Conservation (phyloP, 2,329 filamentous ascomycete genomes). For the Curvularia sp. region DNA sequence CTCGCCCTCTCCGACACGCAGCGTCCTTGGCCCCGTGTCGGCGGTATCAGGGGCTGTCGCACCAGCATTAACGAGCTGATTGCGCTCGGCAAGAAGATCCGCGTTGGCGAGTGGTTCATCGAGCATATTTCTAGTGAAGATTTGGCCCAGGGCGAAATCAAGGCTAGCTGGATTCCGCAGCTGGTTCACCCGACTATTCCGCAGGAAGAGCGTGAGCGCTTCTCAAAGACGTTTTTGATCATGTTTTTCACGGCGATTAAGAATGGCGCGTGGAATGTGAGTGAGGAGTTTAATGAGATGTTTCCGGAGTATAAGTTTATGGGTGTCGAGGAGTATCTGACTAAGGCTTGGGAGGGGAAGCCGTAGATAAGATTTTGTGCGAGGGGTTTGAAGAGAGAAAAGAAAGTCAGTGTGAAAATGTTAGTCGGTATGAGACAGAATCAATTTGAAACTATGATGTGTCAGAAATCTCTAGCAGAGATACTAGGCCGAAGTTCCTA, state of each 20-base stretch:
- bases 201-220: constrained; percentile 42
- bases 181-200: constrained; percentile 47
- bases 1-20: constrained; percentile 34
- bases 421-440: neutral
- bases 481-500: neutral
- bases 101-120: constrained; percentile 46
- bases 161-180: constrained; percentile 53
- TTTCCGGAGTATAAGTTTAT: constrained; percentile 56
- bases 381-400: neutral
- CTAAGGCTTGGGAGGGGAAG: constrained; percentile 52
- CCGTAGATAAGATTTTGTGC: constrained; percentile 21
- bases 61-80: constrained; percentile 40
- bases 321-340: constrained; percentile 52
- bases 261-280: constrained; percentile 55
- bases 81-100: constrained; percentile 37
- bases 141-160: constrained; percentile 53
- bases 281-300: constrained; percentile 56
- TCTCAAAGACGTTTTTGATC: constrained; percentile 51
- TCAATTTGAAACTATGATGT: neutral
- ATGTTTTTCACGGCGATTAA: constrained; percentile 53
- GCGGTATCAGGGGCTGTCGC: constrained; percentile 35
- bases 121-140: constrained; percentile 58
- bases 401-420: neutral
- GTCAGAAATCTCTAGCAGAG: neutral
- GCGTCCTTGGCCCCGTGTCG: constrained; percentile 35